Conservation (phyloP, 768 basidiomycete species). For the Mycena rosella region DNA sequence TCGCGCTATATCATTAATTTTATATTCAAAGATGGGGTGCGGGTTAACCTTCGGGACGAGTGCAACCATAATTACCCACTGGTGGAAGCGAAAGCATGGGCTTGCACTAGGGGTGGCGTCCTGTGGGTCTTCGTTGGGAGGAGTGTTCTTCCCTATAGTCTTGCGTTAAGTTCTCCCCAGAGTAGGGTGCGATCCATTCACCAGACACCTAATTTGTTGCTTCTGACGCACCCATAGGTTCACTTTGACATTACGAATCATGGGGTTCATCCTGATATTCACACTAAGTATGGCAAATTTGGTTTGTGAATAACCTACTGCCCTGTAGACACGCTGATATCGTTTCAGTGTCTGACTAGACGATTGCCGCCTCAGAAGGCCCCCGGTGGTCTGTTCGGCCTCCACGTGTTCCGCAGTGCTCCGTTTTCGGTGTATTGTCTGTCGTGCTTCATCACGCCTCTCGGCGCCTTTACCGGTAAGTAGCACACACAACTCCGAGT, state of each 20-base stretch:
- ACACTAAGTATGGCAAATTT: too few relatives aligned
- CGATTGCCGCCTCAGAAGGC: conserved; percentile 54
- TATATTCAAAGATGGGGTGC: conserved; percentile 30
- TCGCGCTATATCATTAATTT: too few relatives aligned
- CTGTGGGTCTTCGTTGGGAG: conserved; percentile 60
- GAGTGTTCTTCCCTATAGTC: conserved; percentile 61
- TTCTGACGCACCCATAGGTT: conserved; percentile 51
- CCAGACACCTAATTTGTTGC: too few relatives aligned
- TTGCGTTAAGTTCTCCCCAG: conserved; percentile 53
- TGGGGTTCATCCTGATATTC: conserved; percentile 59
- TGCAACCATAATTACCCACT: conserved; percentile 58
- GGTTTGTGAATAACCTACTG: conserved; percentile 39
- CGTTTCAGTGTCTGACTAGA: conserved; percentile 41
- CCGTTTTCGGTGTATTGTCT: neutral
- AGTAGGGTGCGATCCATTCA: conserved; percentile 53
- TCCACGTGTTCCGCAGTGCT: conserved; percentile 45
- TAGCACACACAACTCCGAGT: neutral
- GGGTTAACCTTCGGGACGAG: conserved; percentile 60
- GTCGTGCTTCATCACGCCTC: conserved; percentile 51
- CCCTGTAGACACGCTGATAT: too few relatives aligned
- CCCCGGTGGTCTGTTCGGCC: conserved; percentile 52
- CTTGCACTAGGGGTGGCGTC: conserved; percentile 62
- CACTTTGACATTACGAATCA: conserved; percentile 64
- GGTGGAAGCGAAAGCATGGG: conserved; percentile 59
- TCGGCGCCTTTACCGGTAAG: conserved; percentile 60